Percentiles rank a stretch among this genome's conserved stretches.
Evolutionary conservation across 78 protist species (phyloP).

Genomic region (Mastigamoeba balamuthi): DNA sequence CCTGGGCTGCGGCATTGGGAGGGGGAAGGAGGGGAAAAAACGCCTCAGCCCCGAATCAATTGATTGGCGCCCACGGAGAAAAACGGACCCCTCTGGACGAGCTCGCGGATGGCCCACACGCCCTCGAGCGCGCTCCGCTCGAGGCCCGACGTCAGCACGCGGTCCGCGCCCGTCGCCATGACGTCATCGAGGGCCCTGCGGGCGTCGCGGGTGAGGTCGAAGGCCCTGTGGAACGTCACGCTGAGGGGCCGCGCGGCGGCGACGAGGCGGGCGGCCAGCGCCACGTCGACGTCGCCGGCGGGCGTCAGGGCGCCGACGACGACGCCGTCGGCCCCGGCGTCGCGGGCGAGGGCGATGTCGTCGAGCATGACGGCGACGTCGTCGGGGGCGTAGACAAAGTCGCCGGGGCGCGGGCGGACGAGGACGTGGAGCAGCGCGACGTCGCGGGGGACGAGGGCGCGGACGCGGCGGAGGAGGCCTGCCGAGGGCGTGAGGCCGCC

Average conservation of each 20-base stretch:
- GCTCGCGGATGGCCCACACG: background rate
- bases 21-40: too few species aligned
- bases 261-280: background rate
- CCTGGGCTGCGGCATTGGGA: too few species aligned
- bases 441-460: too few species aligned
- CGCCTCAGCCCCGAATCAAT: too few species aligned
- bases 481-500: too few species aligned
- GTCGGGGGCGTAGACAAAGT: background rate
- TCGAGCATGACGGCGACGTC: background rate
- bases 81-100: too few species aligned
- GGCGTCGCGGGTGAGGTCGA: background rate
- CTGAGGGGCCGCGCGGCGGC: background rate
- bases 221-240: background rate
- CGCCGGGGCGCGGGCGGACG: background rate
- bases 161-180: background rate
- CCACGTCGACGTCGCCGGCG: background rate
- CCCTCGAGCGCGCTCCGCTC: background rate
- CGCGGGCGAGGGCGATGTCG: background rate
- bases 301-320: background rate
- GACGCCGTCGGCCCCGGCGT: background rate
- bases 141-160: background rate
- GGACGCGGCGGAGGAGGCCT: too few species aligned
- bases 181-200: background rate
- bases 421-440: background rate
- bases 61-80: too few species aligned